Evolutionary conservation across 129 eudicot species (phyloP), one percentile per base, ranked within the genome.

Genomic region (Arctium lappa): DNA sequence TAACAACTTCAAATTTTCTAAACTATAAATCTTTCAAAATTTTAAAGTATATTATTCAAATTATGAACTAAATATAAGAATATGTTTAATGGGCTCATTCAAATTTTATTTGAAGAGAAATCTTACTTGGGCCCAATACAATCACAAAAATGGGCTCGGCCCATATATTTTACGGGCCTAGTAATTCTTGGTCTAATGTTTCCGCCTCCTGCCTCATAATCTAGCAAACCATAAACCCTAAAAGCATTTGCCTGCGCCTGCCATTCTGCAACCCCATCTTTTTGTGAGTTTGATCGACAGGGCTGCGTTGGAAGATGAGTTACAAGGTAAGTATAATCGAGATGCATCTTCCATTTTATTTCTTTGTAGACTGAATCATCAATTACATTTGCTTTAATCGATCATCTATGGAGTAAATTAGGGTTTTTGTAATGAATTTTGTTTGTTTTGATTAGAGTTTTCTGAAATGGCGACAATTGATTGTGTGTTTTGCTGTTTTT

Each of bases 251-350:
- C 50, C 48, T 69, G 76, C 83, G 44, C 50, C 71, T 34, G 36
- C 39, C 50, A 60, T 60, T 70, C 30, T 22, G 56, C 81, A n/a
- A 31, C 37, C 50, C 38, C 65, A 66, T 46, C 33, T 40, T 31
- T 42, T 8, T 68, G 11, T 7, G 66, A 79, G 1, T 30, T 79
- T 44, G 38, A 31, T 71, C 66, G 42, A 69, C 53, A 32, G 30
- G 33, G 29, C 76, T 69, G 5, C 69, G 8, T 32, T 3, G 30
- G 11, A 79, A 46, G 22, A 79, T 79, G 83, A 79, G 83, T 6
- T 79, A 79, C 83, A 79, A 69, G 69, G 83, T 69, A 31, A 75
- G 56, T 74, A 73, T 38, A 6, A 38, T 73, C 30, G 7, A 6
- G 32, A n/a, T 63, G 11, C 12, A 63, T 66, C 71, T 8, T 66